Evolutionary conservation across 2,329 filamentous ascomycete genomes (phyloP).

Genomic region (Diaporthe helianthi): DNA sequence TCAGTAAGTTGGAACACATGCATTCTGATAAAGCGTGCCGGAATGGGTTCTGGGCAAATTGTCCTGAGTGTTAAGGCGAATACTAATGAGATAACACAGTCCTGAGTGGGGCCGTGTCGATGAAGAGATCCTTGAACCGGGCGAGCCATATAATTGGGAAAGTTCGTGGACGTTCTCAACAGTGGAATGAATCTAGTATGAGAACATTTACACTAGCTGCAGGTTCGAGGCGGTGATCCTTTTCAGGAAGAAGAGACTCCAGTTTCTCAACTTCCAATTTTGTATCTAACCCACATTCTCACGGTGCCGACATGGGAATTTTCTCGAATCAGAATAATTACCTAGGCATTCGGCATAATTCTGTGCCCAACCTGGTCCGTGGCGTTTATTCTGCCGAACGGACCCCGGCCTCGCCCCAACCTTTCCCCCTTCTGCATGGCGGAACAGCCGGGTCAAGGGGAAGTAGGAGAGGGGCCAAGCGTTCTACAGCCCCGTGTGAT

Average conservation of each 20-base stretch:
- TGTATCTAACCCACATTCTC: background rate
- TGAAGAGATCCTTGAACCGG: background rate
- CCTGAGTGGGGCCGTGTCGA: conserved; percentile 12
- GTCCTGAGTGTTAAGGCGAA: accelerated
- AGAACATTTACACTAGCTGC: too few species aligned
- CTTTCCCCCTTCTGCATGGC: too few species aligned
- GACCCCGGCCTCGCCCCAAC: background rate
- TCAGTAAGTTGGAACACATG: conserved; percentile 56
- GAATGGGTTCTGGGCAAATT: accelerated
- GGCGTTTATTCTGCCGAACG: background rate
- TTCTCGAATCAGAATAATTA: background rate
- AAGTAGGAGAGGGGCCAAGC: too few species aligned
- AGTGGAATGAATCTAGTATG: background rate
- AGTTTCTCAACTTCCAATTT: background rate
- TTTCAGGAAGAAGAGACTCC: background rate
- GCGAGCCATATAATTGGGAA: background rate
- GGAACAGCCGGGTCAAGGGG: too few species aligned
- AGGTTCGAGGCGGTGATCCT: background rate
- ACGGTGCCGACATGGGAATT: background rate
- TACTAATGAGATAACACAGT: background rate
- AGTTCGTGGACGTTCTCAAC: conserved; percentile 18
- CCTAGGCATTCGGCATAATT: too few species aligned
- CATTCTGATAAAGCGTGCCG: too few species aligned
- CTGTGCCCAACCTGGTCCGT: background rate
- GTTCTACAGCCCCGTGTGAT: too few species aligned